Evolutionary conservation across 228 moss, liverwort and hornwort genomes (phyloP), one percentile per base, ranked within the genome.

Genomic region (Sphagnum magellanicum): DNA sequence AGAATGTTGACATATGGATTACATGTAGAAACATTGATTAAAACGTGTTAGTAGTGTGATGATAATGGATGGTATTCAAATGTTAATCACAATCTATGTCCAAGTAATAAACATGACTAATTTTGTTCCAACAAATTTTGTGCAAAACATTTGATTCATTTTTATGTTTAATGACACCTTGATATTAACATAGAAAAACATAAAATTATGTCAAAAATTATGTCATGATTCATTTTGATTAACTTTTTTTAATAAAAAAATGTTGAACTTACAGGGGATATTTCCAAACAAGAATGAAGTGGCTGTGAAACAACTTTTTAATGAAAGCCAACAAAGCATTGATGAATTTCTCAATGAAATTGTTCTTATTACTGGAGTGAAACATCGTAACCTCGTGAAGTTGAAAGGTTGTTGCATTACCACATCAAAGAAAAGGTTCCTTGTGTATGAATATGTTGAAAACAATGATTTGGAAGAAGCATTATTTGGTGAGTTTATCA

Each of bases 361-460:
- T 57, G 81, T 87, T 77, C 66, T 88, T 6, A 88, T 90, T 49
- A 88, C 87, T 72, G 84, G 84, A 51, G 87, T 87, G 50, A 87
- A 85, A 74, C 90, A 90, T 58, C 84, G 87, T 47, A 87, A 90
- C 69, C 87, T 90, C 50, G 90, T 90, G 68, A 90, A 90, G 79
- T 70, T 88, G 70, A 88, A 81, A 83, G 90, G 90, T 32, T 90
- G 90, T 60, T 90, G 90, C 58, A 77, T 90, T 60, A 77, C 83
- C 12, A 76, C 78, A 63, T 78, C 83, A 63, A 81, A 88, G 66
- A 32, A 32, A 32, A 79, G 88, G 64, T 72, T 90, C 48, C 78
- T 90, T 5, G 88, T 90, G 6, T 88, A 90, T 57, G 90, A 90
- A 68, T 90, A 71, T 68, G 75, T 90, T 14, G 90, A 90, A 71